These are phyloP conservation scores for Saitozyma sp. DNA, from an alignment of 768 basidiomycete species.

Conservation along the genomic window DNA sequence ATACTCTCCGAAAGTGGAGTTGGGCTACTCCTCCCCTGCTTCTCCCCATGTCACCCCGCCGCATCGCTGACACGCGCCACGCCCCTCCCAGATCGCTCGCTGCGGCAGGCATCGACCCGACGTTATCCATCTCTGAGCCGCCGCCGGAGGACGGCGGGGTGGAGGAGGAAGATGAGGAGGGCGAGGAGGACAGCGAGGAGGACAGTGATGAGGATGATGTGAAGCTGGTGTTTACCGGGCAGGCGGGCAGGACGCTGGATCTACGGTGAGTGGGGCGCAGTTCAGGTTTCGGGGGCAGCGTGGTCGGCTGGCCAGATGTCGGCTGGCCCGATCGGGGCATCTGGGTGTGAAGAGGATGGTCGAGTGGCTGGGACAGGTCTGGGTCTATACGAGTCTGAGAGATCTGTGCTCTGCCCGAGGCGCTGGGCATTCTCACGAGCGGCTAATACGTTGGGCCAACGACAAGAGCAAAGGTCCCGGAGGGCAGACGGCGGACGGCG, in stretches of 20 bases:
- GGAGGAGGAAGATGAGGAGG: conserved; percentile 38
- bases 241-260: conserved; percentile 43
- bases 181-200: conserved; percentile 24
- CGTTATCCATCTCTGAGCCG: conserved; percentile 23
- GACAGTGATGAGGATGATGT: conserved; percentile 47
- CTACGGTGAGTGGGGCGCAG: conserved; percentile 37
- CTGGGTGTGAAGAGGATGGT: too few species aligned
- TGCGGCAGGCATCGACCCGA: conserved; percentile 38
- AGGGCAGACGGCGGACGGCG: too few species aligned
- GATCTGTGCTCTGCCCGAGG: too few species aligned
- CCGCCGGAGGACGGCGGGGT: conserved; percentile 39
- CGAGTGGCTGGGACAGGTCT: too few species aligned
- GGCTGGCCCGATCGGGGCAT: too few species aligned
- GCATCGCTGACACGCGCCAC: too few species aligned
- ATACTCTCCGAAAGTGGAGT: neutral
- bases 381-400: too few species aligned
- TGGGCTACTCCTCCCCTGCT: neutral
- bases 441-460: too few species aligned
- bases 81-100: conserved; percentile 23
- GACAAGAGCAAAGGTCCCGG: too few species aligned
- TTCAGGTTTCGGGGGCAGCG: too few species aligned
- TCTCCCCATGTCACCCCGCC: neutral
- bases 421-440: too few species aligned
- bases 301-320: too few species aligned
- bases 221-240: conserved; percentile 42